Percentiles rank a stretch among this genome's conserved stretches.
phyloP scores from a whole-genome alignment of 2,329 filamentous ascomycete genomes.

The Xylaria polymorpha region DNA sequence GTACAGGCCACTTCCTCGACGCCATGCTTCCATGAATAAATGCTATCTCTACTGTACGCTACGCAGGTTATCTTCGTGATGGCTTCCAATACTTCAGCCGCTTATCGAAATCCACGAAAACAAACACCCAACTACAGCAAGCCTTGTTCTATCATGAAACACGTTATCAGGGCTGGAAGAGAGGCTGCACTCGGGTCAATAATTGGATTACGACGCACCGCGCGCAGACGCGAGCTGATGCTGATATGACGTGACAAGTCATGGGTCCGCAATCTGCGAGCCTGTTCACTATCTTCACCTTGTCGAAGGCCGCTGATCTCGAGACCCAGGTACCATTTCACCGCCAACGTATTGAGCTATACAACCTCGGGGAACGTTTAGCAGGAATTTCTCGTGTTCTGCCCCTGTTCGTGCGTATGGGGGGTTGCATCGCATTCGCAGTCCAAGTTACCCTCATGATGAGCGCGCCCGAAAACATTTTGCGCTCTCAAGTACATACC shows the following conservation, averaged over 20 bases:
- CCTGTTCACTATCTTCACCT: constrained; percentile 5
- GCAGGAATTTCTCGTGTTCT: constrained; percentile 32
- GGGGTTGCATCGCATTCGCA: constrained; percentile 28
- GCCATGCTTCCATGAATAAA: background rate
- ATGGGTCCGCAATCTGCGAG: constrained; percentile 7
- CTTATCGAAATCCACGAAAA: background rate
- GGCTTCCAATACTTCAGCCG: constrained; percentile 1
- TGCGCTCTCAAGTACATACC: background rate
- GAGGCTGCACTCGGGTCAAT: background rate
- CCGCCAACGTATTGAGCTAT: constrained; percentile 1
- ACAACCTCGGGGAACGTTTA: constrained; percentile 1
- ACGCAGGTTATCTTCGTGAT: constrained; percentile 1
- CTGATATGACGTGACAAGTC: constrained; percentile 34
- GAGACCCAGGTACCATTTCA: background rate
- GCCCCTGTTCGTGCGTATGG: constrained; percentile 13
- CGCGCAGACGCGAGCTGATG: constrained; percentile 22
- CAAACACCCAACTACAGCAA: background rate
- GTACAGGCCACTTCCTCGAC: background rate
- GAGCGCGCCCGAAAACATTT: background rate
- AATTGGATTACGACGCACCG: constrained; percentile 6
- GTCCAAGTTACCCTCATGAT: constrained; percentile 13
- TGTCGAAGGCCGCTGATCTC: background rate
- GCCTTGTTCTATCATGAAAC: constrained; percentile 7
- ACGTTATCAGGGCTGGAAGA: background rate
- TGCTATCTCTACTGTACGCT: background rate